Evolutionary conservation across 805 yeast species (phyloP), one percentile per base, ranked within the genome.

Genomic region (Yamadazyma phyllophila): DNA sequence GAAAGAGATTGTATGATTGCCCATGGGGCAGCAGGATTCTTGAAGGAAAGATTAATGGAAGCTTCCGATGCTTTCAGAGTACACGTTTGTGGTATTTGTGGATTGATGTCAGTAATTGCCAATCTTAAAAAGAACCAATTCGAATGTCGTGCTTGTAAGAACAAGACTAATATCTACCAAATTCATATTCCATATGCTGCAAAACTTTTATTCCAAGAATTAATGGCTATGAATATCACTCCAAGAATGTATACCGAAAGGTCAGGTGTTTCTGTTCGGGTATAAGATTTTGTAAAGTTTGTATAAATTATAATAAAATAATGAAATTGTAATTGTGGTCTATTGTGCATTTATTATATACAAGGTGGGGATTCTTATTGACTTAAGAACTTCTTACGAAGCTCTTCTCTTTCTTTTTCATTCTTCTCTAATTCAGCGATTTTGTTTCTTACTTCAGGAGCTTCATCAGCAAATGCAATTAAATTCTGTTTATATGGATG

Each of bases 1-100:
- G 99, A 94, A 73, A 88, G 99, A 76, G 99, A 94, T 78, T 94
- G 99, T 85, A 92, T 94, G 97, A 94, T 94, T 77, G 99, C 99
- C 2, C 98, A 94, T 65, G 99, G 99, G 67, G 98, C 97, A 11
- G 97, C 99, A 3, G 95, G 97, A 7, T 92, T 94, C 76, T 80
- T 94, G 74, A 90, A 92, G 69, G 99, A 94, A 73, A 81, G 99
- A 67, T 76, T 94, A 66, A 92, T 94, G 97, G 98, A 94, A 69
- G 97, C 97, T 10, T 92, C 98, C 0, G 99, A 94, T 74, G 97
- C 98, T 1, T 94, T 94, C 77, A 81, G 98, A 69, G 98, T 94
- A 36, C 98, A 94, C 65, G 85, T 94, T 26, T 94, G 99, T 76
- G 99, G 98, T 62, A 82, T 92, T 60, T 94, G 99, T 77, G 99